A percentile compares a stretch with the other conserved stretches of the same genome.
Evolutionary conservation across 2,329 filamentous ascomycete genomes (phyloP).

Genomic region (Penicillium crustosum): DNA sequence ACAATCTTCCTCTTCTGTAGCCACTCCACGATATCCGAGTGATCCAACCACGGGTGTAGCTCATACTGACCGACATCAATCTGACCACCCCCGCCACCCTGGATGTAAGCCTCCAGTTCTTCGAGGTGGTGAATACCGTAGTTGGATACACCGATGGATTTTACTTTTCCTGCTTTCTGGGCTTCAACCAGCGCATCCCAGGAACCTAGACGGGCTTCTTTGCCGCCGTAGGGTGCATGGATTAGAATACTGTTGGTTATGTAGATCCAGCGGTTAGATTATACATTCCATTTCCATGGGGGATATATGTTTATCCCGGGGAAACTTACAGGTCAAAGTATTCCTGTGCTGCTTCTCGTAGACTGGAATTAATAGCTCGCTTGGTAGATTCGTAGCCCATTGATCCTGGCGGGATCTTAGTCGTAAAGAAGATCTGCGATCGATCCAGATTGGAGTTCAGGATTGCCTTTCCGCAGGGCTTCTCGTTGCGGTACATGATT

Average conservation of each 20-base stretch:
- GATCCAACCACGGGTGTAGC: slow-evolving; percentile 79
- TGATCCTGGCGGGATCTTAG: slow-evolving; percentile 69
- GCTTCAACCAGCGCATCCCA: slow-evolving; percentile 79
- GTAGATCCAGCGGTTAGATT: neutral
- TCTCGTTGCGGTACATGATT: slow-evolving; percentile 71
- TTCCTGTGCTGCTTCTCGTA: slow-evolving; percentile 63
- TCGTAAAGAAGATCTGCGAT: slow-evolving; percentile 75
- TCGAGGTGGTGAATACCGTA: slow-evolving; percentile 73
- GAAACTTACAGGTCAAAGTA: slow-evolving; percentile 68
- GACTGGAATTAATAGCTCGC: slow-evolving; percentile 62
- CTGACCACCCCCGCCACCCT: slow-evolving; percentile 58
- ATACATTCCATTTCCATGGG: neutral
- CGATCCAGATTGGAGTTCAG: slow-evolving; percentile 58
- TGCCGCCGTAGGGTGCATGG: slow-evolving; percentile 76
- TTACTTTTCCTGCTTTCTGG: slow-evolving; percentile 68
- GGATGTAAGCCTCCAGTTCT: slow-evolving; percentile 58
- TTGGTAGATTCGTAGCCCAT: slow-evolving; percentile 66
- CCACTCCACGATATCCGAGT: slow-evolving; percentile 63
- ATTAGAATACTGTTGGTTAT: slow-evolving; percentile 55
- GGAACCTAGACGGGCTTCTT: slow-evolving; percentile 64
- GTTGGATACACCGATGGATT: slow-evolving; percentile 73
- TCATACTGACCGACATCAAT: slow-evolving; percentile 80
- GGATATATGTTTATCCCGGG: neutral
- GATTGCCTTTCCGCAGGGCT: slow-evolving; percentile 67
- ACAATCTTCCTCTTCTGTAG: slow-evolving; percentile 67